Conservation (phyloP, 371 early-diverging fungal genomes). For the Coemansia sp. region DNA sequence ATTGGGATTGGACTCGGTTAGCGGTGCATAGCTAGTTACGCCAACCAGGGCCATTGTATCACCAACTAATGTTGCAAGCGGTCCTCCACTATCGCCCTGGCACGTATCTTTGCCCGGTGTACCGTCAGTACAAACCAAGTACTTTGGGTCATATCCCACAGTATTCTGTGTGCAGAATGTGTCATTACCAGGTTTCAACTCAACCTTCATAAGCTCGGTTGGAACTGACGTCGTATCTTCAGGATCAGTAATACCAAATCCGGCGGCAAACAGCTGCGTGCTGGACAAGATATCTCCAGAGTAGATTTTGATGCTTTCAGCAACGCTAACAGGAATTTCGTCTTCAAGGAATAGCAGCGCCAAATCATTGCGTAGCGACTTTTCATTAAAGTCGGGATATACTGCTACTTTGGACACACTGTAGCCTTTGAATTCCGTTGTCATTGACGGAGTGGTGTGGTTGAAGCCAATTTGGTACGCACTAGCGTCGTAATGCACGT, state of each 20-base stretch:
- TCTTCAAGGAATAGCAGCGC: slow-evolving; percentile 34
- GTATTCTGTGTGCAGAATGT: slow-evolving; percentile 17
- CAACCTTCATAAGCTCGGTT: slow-evolving; percentile 31
- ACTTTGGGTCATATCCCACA: slow-evolving; percentile 13
- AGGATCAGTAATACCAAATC: slow-evolving; percentile 49
- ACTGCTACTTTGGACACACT: slow-evolving; percentile 10
- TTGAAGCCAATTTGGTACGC: slow-evolving; percentile 19
- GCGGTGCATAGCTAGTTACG: slow-evolving; percentile 49
- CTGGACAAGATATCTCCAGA: not conserved
- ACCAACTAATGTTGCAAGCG: slow-evolving; percentile 30
- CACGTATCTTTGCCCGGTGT: slow-evolving; percentile 54
- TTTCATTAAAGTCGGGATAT: slow-evolving; percentile 26
- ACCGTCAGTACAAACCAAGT: slow-evolving; percentile 48
- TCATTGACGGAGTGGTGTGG: not conserved
- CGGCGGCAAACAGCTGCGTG: slow-evolving; percentile 40
- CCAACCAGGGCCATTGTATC: slow-evolving; percentile 27
- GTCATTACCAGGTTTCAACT: slow-evolving; percentile 21
- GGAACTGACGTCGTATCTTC: slow-evolving; percentile 5
- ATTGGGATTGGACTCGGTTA: slow-evolving; percentile 11
- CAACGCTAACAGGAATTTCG: slow-evolving; percentile 7
- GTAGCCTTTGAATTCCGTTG: slow-evolving; percentile 7
- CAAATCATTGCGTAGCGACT: slow-evolving; percentile 34
- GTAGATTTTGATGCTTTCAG: slow-evolving; percentile 35
- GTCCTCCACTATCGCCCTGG: slow-evolving; percentile 56
- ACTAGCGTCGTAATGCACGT: not conserved